Evolutionary conservation across 371 early-diverging fungal genomes (phyloP).

Genomic region (Nematocida minor): DNA sequence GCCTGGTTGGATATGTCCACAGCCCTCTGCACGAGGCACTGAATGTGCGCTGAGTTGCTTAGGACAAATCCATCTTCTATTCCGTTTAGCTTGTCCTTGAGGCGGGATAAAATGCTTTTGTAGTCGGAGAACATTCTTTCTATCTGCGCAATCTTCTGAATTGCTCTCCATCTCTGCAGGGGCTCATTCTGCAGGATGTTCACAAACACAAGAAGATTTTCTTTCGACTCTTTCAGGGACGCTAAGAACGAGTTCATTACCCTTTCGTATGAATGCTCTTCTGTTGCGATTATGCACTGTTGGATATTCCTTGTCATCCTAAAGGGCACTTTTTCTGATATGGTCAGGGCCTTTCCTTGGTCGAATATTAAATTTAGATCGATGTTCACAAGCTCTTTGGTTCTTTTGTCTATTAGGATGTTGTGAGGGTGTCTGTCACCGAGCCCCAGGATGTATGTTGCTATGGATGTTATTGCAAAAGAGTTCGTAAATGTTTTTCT

Average conservation of each 20-base stretch:
- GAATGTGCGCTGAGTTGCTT: constrained; percentile 39
- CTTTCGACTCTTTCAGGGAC: constrained; percentile 25
- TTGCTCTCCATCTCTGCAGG: constrained; percentile 21
- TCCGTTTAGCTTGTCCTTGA: constrained; percentile 45
- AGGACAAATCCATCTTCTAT: constrained; percentile 41
- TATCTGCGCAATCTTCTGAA: background rate
- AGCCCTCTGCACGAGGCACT: constrained; percentile 40
- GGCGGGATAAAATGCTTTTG: constrained; percentile 15
- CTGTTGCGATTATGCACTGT: background rate
- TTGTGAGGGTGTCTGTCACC: constrained; percentile 96
- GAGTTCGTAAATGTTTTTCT: constrained; percentile 76
- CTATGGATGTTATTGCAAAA: constrained; percentile 91
- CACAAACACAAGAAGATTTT: constrained; percentile 34
- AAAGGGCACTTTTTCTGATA: constrained; percentile 93
- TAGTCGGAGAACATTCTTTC: constrained; percentile 29
- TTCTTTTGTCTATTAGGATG: constrained; percentile 80
- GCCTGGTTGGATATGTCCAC: constrained; percentile 37
- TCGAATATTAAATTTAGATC: constrained; percentile 98
- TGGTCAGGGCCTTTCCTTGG: constrained; percentile 67
- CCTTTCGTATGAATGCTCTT: background rate
- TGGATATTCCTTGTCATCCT: constrained; percentile 73
- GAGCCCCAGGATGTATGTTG: constrained; percentile 88
- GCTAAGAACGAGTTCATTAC: constrained; percentile 7
- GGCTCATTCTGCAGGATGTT: constrained; percentile 36
- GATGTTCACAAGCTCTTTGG: constrained; percentile 91